These are phyloP conservation scores for Flaveria ramosissima DNA, from an alignment of 129 eudicot genomes.

Conservation along the genomic window DNA sequence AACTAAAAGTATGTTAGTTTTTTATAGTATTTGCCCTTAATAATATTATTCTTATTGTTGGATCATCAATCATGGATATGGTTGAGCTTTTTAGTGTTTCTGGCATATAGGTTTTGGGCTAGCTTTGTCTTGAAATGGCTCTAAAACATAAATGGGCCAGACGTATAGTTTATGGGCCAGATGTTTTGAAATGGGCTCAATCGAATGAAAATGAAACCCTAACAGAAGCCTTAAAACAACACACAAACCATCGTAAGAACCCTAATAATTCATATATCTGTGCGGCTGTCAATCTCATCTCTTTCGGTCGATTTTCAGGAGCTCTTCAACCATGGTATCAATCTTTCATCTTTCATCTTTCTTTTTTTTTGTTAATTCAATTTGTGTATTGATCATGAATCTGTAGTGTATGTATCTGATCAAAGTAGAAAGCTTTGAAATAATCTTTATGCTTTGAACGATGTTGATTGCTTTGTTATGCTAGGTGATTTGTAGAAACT, in stretches of 20 bases:
- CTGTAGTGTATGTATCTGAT: not conserved
- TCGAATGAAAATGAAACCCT: constrained; percentile 21
- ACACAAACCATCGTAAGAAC: constrained; percentile 3
- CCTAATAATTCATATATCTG: constrained; percentile 4
- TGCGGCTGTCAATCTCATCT: constrained; percentile 31
- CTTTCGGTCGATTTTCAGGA: constrained; percentile 18
- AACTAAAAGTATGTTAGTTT: no score
- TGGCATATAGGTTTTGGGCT: no score
- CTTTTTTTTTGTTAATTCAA: not conserved
- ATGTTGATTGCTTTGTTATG: not conserved
- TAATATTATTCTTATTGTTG: no score
- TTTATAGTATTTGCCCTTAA: no score
- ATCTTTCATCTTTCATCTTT: not conserved
- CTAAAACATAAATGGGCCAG: not conserved
- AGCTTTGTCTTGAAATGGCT: not conserved
- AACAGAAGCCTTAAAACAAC: constrained; percentile 21
- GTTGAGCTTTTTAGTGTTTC: no score
- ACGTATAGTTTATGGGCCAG: not conserved
- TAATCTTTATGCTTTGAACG: not conserved
- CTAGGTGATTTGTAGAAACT: not conserved
- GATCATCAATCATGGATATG: no score
- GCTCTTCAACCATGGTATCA: constrained; percentile 34
- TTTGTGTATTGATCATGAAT: not conserved
- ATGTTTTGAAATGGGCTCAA: not conserved
- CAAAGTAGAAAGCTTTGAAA: not conserved